Evolutionary conservation across 2,329 filamentous ascomycete species (phyloP).

Genomic region (Colletotrichum higginsianum): DNA sequence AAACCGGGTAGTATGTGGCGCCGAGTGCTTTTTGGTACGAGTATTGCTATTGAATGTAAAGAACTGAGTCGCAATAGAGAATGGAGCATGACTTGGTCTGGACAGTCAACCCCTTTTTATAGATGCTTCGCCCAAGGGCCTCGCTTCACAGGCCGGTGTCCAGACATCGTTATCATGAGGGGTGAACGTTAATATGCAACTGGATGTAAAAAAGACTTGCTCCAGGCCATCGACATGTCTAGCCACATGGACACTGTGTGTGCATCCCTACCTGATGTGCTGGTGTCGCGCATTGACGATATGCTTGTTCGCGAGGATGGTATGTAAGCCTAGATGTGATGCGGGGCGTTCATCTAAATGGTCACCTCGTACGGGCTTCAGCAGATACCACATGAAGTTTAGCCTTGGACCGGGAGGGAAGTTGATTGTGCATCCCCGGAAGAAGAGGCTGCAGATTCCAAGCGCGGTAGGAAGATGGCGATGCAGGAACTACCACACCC

Average conservation of each 20-base stretch:
- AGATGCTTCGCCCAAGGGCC: background rate
- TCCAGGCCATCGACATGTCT: background rate
- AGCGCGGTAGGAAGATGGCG: background rate
- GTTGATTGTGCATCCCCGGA: slow-evolving; percentile 20
- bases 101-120: slow-evolving; percentile 16
- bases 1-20: background rate
- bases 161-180: background rate
- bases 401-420: background rate
- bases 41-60: background rate
- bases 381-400: slow-evolving; percentile 25
- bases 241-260: slow-evolving; percentile 23
- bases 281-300: background rate
- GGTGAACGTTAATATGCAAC: slow-evolving; percentile 8
- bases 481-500: slow-evolving; percentile 10
- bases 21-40: background rate
- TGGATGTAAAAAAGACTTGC: slow-evolving; percentile 8
- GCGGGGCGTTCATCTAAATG: slow-evolving; percentile 4
- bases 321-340: background rate
- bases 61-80: background rate
- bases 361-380: slow-evolving; percentile 6
- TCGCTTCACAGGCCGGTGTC: background rate
- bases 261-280: background rate
- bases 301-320: background rate
- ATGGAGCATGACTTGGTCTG: background rate
- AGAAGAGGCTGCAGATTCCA: slow-evolving; percentile 5